A percentile compares a stretch with the other conserved stretches of the same genome.
Conservation (phyloP, 1,139 yeast genomes). For the Blastobotrys proliferans region DNA sequence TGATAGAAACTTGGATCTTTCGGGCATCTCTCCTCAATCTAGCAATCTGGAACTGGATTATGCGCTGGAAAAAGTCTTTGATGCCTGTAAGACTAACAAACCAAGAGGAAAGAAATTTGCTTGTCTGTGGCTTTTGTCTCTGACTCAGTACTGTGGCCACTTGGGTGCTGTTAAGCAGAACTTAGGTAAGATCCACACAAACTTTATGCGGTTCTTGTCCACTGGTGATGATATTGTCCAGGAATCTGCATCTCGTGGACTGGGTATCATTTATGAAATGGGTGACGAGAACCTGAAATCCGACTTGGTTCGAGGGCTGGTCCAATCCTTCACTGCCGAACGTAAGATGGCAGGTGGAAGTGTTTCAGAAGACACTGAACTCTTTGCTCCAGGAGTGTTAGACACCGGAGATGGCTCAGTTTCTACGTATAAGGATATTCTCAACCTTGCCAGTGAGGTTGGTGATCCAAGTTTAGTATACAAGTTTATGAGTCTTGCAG, state of each 20-base stretch:
- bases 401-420: slow-evolving; percentile 82
- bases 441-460: slow-evolving; percentile 84
- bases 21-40: slow-evolving; percentile 18
- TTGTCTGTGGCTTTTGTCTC: slow-evolving; percentile 80
- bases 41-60: slow-evolving; percentile 18
- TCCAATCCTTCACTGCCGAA: slow-evolving; percentile 72
- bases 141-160: slow-evolving; percentile 69
- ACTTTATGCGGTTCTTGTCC: slow-evolving; percentile 70
- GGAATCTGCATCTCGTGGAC: slow-evolving; percentile 88
- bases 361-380: slow-evolving; percentile 72
- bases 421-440: slow-evolving; percentile 75
- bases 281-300: slow-evolving; percentile 70
- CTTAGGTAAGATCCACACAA: slow-evolving; percentile 58
- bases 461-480: slow-evolving; percentile 95
- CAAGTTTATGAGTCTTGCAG: slow-evolving; percentile 89
- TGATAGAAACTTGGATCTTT: slow-evolving; percentile 48
- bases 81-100: slow-evolving; percentile 57
- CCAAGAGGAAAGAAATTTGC: slow-evolving; percentile 73
- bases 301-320: slow-evolving; percentile 66
- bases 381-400: slow-evolving; percentile 78
- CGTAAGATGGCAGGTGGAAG: slow-evolving; percentile 61
- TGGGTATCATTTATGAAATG: slow-evolving; percentile 73
- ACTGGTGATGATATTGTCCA: slow-evolving; percentile 82
- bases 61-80: slow-evolving; percentile 48
- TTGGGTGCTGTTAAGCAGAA: slow-evolving; percentile 41